Percentiles rank a stretch among this genome's conserved stretches.
These are phyloP conservation scores for Lasiosphaeris hirsuta DNA, from an alignment of 495 filamentous ascomycete species.

Conservation along the genomic window DNA sequence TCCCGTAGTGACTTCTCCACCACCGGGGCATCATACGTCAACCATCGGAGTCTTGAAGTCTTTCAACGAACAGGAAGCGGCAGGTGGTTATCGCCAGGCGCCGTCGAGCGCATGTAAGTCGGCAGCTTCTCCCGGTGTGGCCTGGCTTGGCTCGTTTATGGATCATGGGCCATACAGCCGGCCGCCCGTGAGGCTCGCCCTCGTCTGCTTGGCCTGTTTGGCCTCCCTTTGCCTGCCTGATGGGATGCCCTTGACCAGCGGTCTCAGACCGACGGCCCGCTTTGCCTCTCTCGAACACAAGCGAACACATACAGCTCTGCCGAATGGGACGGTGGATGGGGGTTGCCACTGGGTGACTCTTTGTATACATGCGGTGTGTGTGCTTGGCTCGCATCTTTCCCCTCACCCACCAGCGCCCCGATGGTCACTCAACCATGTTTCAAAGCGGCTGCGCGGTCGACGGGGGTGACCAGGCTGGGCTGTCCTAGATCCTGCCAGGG, in stretches of 20 bases:
- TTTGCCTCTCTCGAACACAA: conserved; percentile 5
- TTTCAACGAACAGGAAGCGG: conserved; percentile 3
- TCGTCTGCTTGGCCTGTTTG: no score
- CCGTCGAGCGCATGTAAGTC: background rate
- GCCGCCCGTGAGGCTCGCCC: no score
- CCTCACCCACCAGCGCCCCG: no score
- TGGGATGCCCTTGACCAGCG: background rate
- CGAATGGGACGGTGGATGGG: background rate
- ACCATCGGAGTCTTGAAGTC: conserved; percentile 10
- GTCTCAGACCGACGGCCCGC: conserved; percentile 5
- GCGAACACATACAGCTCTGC: background rate
- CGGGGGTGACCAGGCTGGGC: no score
- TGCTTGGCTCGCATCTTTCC: no score
- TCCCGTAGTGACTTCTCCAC: conserved; percentile 11
- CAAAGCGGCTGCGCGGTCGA: no score
- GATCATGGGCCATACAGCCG: no score
- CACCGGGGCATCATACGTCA: conserved; percentile 15
- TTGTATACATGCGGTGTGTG: no score
- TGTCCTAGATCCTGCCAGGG: background rate
- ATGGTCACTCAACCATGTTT: no score
- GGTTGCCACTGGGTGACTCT: no score
- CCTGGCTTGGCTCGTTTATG: background rate
- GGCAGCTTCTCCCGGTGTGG: background rate
- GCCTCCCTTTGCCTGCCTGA: background rate
- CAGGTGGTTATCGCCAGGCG: conserved; percentile 6